A percentile compares a stretch with the other conserved stretches of the same genome.
Conservation (phyloP, 139 green algal species). For the Volvox africanus region DNA sequence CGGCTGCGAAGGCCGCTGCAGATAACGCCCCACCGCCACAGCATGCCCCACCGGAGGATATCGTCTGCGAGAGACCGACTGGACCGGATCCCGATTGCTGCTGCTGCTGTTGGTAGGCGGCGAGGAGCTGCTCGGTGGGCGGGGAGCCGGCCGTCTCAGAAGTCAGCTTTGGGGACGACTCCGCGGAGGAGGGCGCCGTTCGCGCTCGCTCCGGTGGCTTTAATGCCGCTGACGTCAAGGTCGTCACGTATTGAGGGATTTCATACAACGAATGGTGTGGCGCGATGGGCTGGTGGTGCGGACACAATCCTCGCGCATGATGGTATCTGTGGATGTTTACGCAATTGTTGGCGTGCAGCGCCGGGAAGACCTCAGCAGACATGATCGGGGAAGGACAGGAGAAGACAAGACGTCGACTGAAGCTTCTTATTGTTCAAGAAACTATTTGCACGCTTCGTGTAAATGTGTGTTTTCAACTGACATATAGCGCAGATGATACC, state of each 20-base stretch:
- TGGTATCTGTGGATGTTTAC: not conserved
- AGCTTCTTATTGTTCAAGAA: too few relatives aligned
- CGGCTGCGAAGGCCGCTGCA: not conserved
- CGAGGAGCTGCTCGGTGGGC: not conserved
- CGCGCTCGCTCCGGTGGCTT: not conserved
- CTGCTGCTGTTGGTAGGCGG: not conserved
- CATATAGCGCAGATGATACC: too few relatives aligned
- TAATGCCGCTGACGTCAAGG: not conserved
- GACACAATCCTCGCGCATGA: not conserved
- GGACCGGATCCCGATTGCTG: not conserved
- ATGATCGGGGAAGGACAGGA: too few relatives aligned
- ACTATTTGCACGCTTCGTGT: too few relatives aligned
- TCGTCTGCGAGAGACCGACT: not conserved
- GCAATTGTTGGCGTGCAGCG: too few relatives aligned
- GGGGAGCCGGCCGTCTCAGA: not conserved
- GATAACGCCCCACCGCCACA: not conserved
- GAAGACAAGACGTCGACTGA: too few relatives aligned
- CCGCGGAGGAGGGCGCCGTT: not conserved
- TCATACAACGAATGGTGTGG: not conserved
- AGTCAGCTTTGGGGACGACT: not conserved
- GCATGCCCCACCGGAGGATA: too few relatives aligned
- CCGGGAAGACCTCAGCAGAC: too few relatives aligned
- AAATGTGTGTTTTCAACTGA: too few relatives aligned
- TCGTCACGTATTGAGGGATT: not conserved
- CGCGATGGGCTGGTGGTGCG: not conserved